These are phyloP conservation scores for Magnaporthales sp. DNA, from an alignment of 2,329 filamentous ascomycete genomes.

Conservation along the genomic window DNA sequence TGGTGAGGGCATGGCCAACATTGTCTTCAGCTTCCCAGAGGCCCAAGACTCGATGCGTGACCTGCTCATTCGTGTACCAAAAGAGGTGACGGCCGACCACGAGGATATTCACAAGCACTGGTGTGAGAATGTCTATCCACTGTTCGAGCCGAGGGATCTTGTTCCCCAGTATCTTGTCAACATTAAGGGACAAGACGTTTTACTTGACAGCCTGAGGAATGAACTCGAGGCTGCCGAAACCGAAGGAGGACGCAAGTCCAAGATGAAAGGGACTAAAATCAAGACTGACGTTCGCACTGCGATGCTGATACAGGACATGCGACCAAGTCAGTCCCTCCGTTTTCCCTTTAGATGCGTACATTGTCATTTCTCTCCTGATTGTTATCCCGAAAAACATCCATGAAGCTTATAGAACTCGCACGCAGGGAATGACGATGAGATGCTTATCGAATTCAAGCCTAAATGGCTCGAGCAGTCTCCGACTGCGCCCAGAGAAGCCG, in stretches of 20 bases:
- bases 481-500: constrained; percentile 53
- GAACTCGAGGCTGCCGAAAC: neutral
- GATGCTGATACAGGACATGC: constrained; percentile 70
- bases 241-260: neutral
- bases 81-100: constrained; percentile 1
- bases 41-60: constrained; percentile 7
- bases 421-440: neutral
- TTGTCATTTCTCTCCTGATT: too few species aligned
- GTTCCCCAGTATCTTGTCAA: constrained; percentile 4
- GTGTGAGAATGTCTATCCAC: constrained; percentile 3
- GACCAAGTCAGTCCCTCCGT: constrained; percentile 22
- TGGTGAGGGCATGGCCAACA: constrained; percentile 68
- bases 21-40: constrained; percentile 51
- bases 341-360: neutral
- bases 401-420: neutral
- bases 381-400: too few species aligned
- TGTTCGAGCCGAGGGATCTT: constrained; percentile 3
- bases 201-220: neutral
- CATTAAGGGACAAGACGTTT: neutral
- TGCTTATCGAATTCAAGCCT: constrained; percentile 53
- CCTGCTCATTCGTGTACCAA: constrained; percentile 14
- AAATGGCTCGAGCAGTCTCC: constrained; percentile 78
- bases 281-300: neutral
- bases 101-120: constrained; percentile 3
- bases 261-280: constrained; percentile 1